Percentiles rank a stretch among this genome's conserved stretches.
Evolutionary conservation across 2,329 filamentous ascomycete species (phyloP).

Genomic region (Xylariomycetidae sp.): DNA sequence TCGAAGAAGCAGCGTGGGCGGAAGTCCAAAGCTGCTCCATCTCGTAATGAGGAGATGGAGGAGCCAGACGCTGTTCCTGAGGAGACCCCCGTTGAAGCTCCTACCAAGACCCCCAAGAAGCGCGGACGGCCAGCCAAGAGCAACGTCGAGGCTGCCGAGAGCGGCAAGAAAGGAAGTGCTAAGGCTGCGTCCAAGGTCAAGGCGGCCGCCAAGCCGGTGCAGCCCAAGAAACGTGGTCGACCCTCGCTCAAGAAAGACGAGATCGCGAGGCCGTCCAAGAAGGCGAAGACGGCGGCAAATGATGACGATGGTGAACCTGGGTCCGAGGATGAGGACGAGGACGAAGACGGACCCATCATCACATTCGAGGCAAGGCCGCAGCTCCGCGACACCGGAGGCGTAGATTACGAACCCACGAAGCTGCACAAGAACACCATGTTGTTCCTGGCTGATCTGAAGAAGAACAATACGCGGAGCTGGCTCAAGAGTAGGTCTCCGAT

Average conservation of each 20-base stretch:
- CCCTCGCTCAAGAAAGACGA: not conserved
- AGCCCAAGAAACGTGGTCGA: conserved; percentile 10
- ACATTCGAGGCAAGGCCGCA: conserved; percentile 36
- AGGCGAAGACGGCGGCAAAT: conserved; percentile 24
- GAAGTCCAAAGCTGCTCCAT: too few species aligned
- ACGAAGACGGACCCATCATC: conserved; percentile 29
- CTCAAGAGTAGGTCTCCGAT: conserved; percentile 42
- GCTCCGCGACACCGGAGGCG: conserved; percentile 33
- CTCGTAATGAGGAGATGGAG: too few species aligned
- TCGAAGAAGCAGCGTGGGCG: too few species aligned
- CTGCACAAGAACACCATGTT: conserved; percentile 53
- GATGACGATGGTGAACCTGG: conserved; percentile 14
- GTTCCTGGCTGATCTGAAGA: conserved; percentile 53
- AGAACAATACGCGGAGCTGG: conserved; percentile 54
- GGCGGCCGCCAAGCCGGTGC: not conserved
- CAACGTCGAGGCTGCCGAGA: not conserved
- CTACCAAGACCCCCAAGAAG: conserved; percentile 6
- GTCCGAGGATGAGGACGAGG: conserved; percentile 27
- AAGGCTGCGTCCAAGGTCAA: conserved; percentile 4
- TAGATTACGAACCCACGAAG: conserved; percentile 45
- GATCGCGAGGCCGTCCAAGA: conserved; percentile 4
- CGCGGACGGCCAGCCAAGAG: conserved; percentile 15
- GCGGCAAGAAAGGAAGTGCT: not conserved
- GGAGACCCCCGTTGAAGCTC: conserved; percentile 5
- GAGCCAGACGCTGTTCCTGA: too few species aligned